Conservation (phyloP, 2,329 filamentous ascomycete genomes). For the Hyphodiscus sp. region DNA sequence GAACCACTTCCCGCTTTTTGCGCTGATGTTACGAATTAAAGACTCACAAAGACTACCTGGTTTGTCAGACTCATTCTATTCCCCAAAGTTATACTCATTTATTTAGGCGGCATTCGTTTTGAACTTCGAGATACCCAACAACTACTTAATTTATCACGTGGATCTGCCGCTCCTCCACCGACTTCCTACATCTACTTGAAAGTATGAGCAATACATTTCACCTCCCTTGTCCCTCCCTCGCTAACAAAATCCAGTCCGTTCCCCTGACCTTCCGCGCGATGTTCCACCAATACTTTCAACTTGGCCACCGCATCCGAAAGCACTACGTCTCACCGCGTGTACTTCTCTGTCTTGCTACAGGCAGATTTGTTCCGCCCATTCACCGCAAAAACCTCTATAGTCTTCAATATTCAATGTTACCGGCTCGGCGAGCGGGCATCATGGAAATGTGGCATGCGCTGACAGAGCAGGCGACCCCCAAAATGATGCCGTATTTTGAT, state of each 20-base stretch:
- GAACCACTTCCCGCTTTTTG: conserved; percentile 97
- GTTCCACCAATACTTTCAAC: conserved; percentile 96
- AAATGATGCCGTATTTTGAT: conserved; percentile 9
- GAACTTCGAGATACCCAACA: conserved; percentile 72
- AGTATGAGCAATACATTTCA: conserved; percentile 39
- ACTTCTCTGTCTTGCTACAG: conserved; percentile 79
- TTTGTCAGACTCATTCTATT: conserved; percentile 30
- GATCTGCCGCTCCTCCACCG: conserved; percentile 32
- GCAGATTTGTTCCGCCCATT: conserved; percentile 90
- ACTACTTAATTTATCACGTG: conserved; percentile 34
- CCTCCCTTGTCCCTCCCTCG: not conserved
- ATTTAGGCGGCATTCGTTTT: conserved; percentile 73
- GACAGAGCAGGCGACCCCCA: conserved; percentile 14
- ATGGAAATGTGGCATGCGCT: conserved; percentile 68
- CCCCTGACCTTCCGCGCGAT: conserved; percentile 87
- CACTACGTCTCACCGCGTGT: conserved; percentile 91
- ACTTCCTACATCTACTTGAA: conserved; percentile 84
- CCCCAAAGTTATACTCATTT: conserved; percentile 12
- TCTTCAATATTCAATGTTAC: conserved; percentile 96
- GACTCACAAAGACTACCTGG: conserved; percentile 85
- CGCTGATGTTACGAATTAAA: conserved; percentile 91
- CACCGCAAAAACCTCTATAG: conserved; percentile 93
- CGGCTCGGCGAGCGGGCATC: conserved; percentile 71
- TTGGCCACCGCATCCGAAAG: conserved; percentile 84
- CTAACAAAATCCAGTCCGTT: conserved; percentile 56